Percentiles rank a stretch among this genome's conserved stretches.
phyloP scores from a whole-genome alignment of 805 yeast genomes.

The Wilhelminamyces savonicus region DNA sequence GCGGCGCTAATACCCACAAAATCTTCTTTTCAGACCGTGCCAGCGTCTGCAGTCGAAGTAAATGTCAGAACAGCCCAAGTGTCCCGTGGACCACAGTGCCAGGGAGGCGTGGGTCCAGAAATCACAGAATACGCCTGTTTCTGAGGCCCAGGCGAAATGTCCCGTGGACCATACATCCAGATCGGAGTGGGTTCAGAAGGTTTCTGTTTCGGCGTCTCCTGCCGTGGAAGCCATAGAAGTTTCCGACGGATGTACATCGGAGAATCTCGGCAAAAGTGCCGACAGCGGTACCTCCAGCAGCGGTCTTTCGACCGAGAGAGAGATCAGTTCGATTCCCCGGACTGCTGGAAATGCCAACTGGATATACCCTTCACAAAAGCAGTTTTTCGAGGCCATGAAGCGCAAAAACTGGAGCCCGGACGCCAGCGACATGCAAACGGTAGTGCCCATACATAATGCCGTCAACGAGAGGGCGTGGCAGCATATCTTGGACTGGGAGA shows the following conservation, averaged over 20 bases:
- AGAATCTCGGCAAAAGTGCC: constrained; percentile 28
- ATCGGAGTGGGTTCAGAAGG: constrained; percentile 6
- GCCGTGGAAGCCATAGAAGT: constrained; percentile 37
- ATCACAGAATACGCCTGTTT: no score
- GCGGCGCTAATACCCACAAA: no score
- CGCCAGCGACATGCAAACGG: constrained; percentile 76
- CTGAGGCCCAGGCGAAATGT: constrained; percentile 32
- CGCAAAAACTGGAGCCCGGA: constrained; percentile 85
- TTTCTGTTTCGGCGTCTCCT: constrained; percentile 19
- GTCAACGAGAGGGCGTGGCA: constrained; percentile 93
- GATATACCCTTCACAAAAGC: constrained; percentile 94
- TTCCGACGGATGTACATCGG: constrained; percentile 39
- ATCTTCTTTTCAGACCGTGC: no score
- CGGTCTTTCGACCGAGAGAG: constrained; percentile 65
- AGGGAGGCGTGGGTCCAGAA: constrained; percentile 40
- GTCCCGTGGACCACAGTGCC: constrained; percentile 68
- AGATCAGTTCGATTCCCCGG: constrained; percentile 76
- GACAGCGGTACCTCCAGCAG: constrained; percentile 15
- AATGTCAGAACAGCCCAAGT: constrained; percentile 38
- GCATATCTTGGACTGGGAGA: constrained; percentile 81
- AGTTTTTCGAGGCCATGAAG: constrained; percentile 90
- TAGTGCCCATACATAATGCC: constrained; percentile 89
- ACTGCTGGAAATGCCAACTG: constrained; percentile 61
- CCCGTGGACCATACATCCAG: constrained; percentile 13
- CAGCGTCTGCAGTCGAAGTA: no score